phyloP scores from a whole-genome alignment of 176 grass and related monocot genomes.

The Musa acuminata region DNA sequence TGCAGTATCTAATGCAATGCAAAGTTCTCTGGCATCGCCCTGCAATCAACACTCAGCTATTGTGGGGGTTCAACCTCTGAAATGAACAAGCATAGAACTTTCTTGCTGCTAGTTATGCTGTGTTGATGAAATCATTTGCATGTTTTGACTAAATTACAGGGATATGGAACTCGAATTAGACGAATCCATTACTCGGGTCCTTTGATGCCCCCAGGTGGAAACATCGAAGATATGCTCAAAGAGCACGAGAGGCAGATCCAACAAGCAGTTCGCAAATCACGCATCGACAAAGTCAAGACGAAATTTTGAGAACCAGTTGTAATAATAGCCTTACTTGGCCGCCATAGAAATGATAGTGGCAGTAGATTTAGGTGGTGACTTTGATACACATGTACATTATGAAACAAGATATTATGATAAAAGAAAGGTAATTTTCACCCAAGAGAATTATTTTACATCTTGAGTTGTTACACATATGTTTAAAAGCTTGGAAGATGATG shows the following conservation, averaged over 20 bases:
- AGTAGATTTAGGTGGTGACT: not conserved
- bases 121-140: too few species aligned
- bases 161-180: not conserved
- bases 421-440: not conserved
- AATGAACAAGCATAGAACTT: too few species aligned
- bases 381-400: not conserved
- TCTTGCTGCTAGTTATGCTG: too few species aligned
- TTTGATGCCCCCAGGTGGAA: not conserved
- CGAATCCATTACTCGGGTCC: not conserved
- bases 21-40: too few species aligned
- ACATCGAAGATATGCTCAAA: constrained; percentile 51
- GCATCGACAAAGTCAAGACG: not conserved
- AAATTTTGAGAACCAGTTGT: constrained; percentile 11
- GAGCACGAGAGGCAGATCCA: not conserved
- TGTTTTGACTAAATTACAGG: not conserved
- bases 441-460: not conserved
- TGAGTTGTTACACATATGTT: too few species aligned
- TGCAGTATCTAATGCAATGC: too few species aligned
- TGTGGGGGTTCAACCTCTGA: too few species aligned
- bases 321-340: too few species aligned
- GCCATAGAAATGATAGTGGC: not conserved
- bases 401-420: not conserved
- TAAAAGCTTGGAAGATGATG: too few species aligned
- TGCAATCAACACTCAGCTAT: too few species aligned
- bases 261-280: not conserved